Percentiles rank a stretch among this genome's conserved stretches.
Conservation (phyloP, 768 basidiomycete species). For the Serendipita vermifera region DNA sequence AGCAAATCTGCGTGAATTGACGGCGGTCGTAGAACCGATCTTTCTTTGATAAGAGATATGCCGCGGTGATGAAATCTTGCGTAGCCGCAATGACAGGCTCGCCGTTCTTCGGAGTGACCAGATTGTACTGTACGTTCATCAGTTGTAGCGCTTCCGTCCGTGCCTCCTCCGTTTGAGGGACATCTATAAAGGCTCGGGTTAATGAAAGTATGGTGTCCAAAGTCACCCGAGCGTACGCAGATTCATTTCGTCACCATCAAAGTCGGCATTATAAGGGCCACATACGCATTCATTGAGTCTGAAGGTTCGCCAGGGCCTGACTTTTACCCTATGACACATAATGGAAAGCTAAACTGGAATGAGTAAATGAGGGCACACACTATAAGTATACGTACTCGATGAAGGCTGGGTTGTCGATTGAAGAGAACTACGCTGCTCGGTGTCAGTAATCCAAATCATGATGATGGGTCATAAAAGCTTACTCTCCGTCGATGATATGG, state of each 20-base stretch:
- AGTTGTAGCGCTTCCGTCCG: constrained; percentile 92
- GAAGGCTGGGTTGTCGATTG: constrained; percentile 96
- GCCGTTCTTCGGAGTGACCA: constrained; percentile 95
- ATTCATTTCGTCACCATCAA: constrained; percentile 99
- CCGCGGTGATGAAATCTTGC: constrained; percentile 98
- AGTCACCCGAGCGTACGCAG: constrained; percentile 49
- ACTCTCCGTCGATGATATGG: constrained; percentile 88
- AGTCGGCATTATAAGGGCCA: constrained; percentile 98
- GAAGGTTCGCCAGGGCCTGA: constrained; percentile 95
- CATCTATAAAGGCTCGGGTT: constrained; percentile 41
- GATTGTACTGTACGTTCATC: constrained; percentile 93
- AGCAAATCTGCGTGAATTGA: constrained; percentile 93
- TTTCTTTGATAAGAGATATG: constrained; percentile 84
- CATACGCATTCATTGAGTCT: constrained; percentile 98
- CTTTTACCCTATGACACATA: constrained; percentile 95
- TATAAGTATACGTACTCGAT: constrained; percentile 46
- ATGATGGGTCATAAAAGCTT: constrained; percentile 17
- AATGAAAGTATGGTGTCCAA: constrained; percentile 6
- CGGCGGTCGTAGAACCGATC: constrained; percentile 88
- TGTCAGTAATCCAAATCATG: neutral
- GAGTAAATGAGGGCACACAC: constrained; percentile 9
- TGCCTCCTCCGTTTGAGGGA: constrained; percentile 97
- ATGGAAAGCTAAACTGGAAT: constrained; percentile 66
- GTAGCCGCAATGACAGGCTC: constrained; percentile 99
- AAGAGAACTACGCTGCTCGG: constrained; percentile 64